Percentiles rank a stretch among this genome's conserved stretches.
Conservation (phyloP, 2,329 filamentous ascomycete genomes). For the Samsoniella hepiali region DNA sequence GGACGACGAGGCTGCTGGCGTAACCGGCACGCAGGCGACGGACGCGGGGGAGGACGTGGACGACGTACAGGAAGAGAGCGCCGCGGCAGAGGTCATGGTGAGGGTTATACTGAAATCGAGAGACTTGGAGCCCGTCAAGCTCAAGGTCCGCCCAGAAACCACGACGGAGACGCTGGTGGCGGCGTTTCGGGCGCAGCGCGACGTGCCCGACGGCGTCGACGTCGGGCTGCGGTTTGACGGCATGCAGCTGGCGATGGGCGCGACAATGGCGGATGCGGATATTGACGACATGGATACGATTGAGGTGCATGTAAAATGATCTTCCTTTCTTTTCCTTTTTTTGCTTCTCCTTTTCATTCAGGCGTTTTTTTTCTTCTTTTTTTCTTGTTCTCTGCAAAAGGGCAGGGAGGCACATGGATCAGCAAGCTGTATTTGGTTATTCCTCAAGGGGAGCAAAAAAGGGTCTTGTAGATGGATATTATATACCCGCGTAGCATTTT, state of each 20-base stretch:
- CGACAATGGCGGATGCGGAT: conserved; percentile 62
- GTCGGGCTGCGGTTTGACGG: conserved; percentile 73
- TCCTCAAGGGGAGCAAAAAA: no score
- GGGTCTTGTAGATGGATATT: no score
- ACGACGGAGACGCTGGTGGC: conserved; percentile 59
- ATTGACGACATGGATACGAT: conserved; percentile 72
- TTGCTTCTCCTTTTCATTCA: no score
- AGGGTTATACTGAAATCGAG: conserved; percentile 54
- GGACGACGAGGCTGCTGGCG: background rate
- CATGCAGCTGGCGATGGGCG: conserved; percentile 60
- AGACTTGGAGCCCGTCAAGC: conserved; percentile 46
- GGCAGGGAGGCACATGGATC: no score
- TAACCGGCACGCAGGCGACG: background rate
- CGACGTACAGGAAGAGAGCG: conserved; percentile 21
- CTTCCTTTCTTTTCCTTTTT: background rate
- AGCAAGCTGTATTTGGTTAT: no score
- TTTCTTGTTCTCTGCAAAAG: no score
- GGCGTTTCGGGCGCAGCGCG: conserved; percentile 55
- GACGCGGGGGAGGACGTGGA: conserved; percentile 17
- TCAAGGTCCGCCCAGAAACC: conserved; percentile 53
- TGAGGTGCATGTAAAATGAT: conserved; percentile 62
- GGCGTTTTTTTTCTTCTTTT: background rate
- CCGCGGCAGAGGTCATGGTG: conserved; percentile 37
- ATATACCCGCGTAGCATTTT: no score
- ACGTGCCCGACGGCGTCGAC: conserved; percentile 48